phyloP scores from a whole-genome alignment of 2,329 filamentous ascomycete species.

The Fragosphaeria purpurea region DNA sequence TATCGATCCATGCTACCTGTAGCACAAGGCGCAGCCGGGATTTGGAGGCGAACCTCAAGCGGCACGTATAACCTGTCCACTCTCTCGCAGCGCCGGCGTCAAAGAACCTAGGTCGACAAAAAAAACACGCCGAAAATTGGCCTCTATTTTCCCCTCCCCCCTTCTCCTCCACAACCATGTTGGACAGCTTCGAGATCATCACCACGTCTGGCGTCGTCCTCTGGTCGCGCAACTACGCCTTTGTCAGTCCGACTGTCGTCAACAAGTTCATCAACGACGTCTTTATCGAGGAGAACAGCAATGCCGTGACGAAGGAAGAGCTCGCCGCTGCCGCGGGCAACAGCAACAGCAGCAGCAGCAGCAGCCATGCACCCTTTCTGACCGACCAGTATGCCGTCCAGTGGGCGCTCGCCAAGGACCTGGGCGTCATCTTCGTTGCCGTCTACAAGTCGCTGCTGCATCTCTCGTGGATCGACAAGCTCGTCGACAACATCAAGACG shows the following conservation, averaged over 20 bases:
- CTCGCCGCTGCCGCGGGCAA: slow-evolving; percentile 51
- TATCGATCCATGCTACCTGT: too few species aligned
- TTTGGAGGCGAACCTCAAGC: too few species aligned
- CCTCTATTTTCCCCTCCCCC: not conserved
- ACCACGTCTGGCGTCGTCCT: slow-evolving; percentile 94
- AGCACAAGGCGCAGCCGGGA: too few species aligned
- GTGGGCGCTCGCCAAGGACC: slow-evolving; percentile 86
- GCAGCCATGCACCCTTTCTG: slow-evolving; percentile 54
- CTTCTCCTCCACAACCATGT: slow-evolving; percentile 43
- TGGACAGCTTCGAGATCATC: slow-evolving; percentile 94
- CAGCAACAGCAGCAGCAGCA: slow-evolving; percentile 7
- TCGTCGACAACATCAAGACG: slow-evolving; percentile 88
- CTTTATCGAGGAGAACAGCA: slow-evolving; percentile 91
- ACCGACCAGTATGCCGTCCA: slow-evolving; percentile 91
- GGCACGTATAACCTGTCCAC: too few species aligned
- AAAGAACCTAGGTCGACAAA: not conserved
- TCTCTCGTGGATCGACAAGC: slow-evolving; percentile 92
- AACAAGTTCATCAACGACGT: slow-evolving; percentile 94
- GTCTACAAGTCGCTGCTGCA: slow-evolving; percentile 95
- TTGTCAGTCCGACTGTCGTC: slow-evolving; percentile 72
- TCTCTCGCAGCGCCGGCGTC: not conserved
- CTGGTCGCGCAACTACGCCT: slow-evolving; percentile 81
- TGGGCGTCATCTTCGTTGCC: slow-evolving; percentile 92
- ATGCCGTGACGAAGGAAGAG: slow-evolving; percentile 50
- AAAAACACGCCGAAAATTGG: slow-evolving; percentile 3